Conservation (phyloP, 1,139 yeast species). For the Citeromyces hawaiiensis region DNA sequence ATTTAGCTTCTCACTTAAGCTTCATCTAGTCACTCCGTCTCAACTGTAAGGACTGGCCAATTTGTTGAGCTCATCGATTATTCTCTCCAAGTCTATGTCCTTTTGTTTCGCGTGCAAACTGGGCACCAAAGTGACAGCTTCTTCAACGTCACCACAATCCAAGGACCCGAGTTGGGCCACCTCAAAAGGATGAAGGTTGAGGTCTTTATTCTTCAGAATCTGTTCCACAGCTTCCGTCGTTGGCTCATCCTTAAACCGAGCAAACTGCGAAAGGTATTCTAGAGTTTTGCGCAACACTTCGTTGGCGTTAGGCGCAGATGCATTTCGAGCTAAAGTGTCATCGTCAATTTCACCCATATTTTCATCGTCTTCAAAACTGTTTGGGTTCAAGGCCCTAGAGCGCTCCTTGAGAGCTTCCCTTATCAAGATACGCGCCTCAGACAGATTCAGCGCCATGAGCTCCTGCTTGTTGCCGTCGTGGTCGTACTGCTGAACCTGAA, state of each 20-base stretch:
- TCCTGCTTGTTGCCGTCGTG: conserved; percentile 71
- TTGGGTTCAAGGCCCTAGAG: conserved; percentile 20
- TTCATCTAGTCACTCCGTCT: too few species aligned
- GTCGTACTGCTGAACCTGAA: conserved; percentile 66
- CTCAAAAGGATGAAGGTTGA: conserved; percentile 86
- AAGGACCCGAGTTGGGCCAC: conserved; percentile 88
- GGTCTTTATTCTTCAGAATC: conserved; percentile 50
- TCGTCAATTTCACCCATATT: conserved; percentile 31
- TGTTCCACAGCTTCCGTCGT: conserved; percentile 92
- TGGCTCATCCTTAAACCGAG: conserved; percentile 83
- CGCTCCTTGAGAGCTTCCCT: conserved; percentile 86
- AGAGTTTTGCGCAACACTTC: conserved; percentile 84
- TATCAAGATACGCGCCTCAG: conserved; percentile 81
- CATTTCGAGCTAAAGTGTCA: conserved; percentile 53
- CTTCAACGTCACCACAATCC: conserved; percentile 95
- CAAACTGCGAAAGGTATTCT: conserved; percentile 74
- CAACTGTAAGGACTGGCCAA: conserved; percentile 26
- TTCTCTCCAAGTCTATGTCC: conserved; percentile 77
- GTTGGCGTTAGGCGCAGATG: conserved; percentile 45
- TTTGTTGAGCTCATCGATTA: conserved; percentile 75
- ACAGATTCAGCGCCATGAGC: conserved; percentile 71
- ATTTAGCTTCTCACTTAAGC: background rate
- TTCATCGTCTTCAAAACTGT: conserved; percentile 27
- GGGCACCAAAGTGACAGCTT: conserved; percentile 89
- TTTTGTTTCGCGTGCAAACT: conserved; percentile 65